These are phyloP conservation scores for Penicillium sp. DNA, from an alignment of 2,329 filamentous ascomycete species.

Conservation along the genomic window DNA sequence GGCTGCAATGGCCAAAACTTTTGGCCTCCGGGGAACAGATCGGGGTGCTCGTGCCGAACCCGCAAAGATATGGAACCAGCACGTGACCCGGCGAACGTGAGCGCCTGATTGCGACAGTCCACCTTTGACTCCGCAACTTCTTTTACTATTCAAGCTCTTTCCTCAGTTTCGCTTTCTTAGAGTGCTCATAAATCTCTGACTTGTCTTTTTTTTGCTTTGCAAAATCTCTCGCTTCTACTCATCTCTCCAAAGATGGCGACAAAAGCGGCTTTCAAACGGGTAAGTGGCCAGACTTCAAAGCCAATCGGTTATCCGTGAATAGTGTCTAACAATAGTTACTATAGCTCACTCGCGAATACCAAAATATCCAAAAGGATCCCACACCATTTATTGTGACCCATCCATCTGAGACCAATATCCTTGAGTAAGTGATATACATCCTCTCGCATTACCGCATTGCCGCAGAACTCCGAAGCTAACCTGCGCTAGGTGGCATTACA, in stretches of 20 bases:
- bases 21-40: conserved; percentile 15
- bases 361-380: conserved; percentile 68
- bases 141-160: neutral
- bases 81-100: conserved; percentile 12
- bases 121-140: neutral
- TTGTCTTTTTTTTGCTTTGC: neutral
- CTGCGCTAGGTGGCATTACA: conserved; percentile 75
- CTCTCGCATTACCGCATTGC: neutral
- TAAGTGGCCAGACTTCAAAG: conserved; percentile 39
- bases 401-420: conserved; percentile 84
- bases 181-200: neutral
- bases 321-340: conserved; percentile 9
- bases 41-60: conserved; percentile 15
- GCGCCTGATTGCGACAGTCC: conserved; percentile 19
- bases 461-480: conserved; percentile 12
- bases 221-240: neutral
- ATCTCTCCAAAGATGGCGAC: conserved; percentile 59
- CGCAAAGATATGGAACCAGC: conserved; percentile 18
- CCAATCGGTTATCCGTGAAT: neutral
- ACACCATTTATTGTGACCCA: conserved; percentile 87
- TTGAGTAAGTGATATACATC: conserved; percentile 62
- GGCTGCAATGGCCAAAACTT: conserved; percentile 33
- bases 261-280: conserved; percentile 69
- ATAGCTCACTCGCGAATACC: conserved; percentile 63
- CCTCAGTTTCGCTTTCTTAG: neutral